Base-by-base conservation (phyloP, 305 asterid species). In the Fraxinus sp. region DNA sequence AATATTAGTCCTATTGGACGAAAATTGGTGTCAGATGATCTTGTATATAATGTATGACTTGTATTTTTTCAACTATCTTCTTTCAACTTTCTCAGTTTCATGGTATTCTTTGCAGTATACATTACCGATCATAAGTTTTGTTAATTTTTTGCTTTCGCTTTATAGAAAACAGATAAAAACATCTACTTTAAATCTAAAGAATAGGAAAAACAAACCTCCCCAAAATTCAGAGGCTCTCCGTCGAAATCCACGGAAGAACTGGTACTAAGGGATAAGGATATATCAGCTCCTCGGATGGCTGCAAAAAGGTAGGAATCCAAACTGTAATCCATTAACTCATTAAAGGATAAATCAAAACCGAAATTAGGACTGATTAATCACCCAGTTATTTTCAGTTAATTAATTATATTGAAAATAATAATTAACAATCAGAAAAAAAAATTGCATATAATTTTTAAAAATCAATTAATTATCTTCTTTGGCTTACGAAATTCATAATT, bases 231-330 rank as follows among this genome's bases (percentile, higher is more conserved):
- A 10, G 4, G 55, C 55, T 43, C 55, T 43, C 52, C 55, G 16
- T 43, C 55, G 55, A 81, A 79, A 81, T 74, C n/a, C 9, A 39
- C 70, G 24, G 87, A 77, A 79, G 84, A 80, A 77, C 59, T 24
- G 74, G 36, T 78, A 9, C 89, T 83, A 26, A 88, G 89, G 64
- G 91, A 86, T 81, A 88, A 84, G 41, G 88, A 88, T 55, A 83
- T 84, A 84, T 86, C 89, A 30, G 79, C 86, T 74, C 83, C 87
- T 59, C 68, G 80, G 18, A 22, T 74, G 62, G 10, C 90, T 81
- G 87, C 82, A 79, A 52, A 46, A 35, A 22, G 64, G 62, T 10
- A 68, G 74, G 74, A 66, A 26, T 10, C 18, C 35, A 28, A 46
- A 13, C n/a, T 43, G n/a, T 43, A 43, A 46, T 41, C 52, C 8